Conservation (phyloP, 2,329 filamentous ascomycete genomes). For the Alternaria postmessia region DNA sequence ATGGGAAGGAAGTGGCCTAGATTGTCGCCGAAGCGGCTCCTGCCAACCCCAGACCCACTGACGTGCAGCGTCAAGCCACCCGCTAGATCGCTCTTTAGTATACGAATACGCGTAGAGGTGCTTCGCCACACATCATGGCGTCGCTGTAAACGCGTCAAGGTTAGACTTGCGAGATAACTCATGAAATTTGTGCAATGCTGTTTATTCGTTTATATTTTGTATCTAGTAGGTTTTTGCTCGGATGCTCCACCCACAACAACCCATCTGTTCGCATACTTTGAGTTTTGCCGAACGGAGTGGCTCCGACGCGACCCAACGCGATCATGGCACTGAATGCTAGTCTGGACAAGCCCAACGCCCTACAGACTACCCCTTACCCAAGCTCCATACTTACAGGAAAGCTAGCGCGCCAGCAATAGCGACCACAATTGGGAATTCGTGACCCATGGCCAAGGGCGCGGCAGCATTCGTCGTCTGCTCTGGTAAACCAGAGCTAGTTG, state of each 20-base stretch:
- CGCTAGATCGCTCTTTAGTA: constrained; percentile 2
- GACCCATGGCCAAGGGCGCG: constrained; percentile 20
- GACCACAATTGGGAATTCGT: constrained; percentile 21
- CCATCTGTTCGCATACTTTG: not conserved
- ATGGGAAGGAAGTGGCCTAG: constrained; percentile 12
- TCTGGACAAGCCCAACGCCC: not conserved
- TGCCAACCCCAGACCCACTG: constrained; percentile 17
- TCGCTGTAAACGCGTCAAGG: not conserved
- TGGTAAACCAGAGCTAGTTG: constrained; percentile 5
- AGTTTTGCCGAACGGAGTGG: not conserved
- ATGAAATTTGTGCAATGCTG: not conserved
- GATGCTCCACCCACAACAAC: not conserved
- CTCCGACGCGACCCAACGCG: not conserved
- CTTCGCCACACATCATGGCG: not conserved
- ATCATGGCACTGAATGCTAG: not conserved
- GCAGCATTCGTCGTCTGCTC: constrained; percentile 30
- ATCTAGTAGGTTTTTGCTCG: not conserved
- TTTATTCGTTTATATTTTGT: not conserved
- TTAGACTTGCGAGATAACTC: not conserved
- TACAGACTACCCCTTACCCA: not conserved
- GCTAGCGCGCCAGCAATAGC: constrained; percentile 36
- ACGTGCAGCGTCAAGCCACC: constrained; percentile 12
- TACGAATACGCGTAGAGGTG: constrained; percentile 9
- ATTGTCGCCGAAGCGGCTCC: constrained; percentile 8
- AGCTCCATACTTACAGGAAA: constrained; percentile 24